Conservation (phyloP, 2,329 filamentous ascomycete genomes). For the Juglanconis juglandina region DNA sequence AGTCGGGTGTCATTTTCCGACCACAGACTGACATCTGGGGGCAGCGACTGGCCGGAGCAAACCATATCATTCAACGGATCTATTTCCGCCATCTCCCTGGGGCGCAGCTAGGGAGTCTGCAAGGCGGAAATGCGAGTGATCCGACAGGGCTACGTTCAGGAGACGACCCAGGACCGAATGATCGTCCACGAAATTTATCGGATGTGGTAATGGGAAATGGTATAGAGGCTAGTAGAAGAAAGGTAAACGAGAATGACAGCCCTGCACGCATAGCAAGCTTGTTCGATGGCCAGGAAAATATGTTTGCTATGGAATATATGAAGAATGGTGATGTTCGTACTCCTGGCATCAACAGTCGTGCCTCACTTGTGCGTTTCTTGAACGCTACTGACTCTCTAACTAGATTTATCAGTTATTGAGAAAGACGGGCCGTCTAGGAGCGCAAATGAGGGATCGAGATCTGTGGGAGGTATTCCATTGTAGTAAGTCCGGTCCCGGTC, state of each 20-base stretch:
- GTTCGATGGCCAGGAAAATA: background rate
- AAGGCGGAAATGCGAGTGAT: background rate
- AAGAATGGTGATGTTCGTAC: slow-evolving; percentile 3
- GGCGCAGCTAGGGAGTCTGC: background rate
- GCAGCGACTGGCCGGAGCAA: background rate
- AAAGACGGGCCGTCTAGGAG: background rate
- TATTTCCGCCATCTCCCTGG: background rate
- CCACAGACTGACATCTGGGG: background rate
- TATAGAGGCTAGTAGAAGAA: no score
- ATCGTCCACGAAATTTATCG: no score
- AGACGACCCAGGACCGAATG: no score
- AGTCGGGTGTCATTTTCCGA: background rate
- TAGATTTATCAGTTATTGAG: background rate
- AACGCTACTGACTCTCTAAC: background rate
- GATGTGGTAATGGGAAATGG: no score
- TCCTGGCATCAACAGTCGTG: background rate
- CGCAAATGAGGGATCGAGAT: background rate
- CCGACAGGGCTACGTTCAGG: background rate
- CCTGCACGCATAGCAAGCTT: background rate
- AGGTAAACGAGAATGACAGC: background rate
- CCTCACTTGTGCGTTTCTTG: background rate
- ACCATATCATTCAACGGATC: slow-evolving; percentile 4
- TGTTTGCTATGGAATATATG: slow-evolving; percentile 8
- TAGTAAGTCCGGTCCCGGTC: background rate
- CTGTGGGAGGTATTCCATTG: slow-evolving; percentile 5